Conservation (phyloP, 805 yeast species). For the Monosporozyma solicola region DNA sequence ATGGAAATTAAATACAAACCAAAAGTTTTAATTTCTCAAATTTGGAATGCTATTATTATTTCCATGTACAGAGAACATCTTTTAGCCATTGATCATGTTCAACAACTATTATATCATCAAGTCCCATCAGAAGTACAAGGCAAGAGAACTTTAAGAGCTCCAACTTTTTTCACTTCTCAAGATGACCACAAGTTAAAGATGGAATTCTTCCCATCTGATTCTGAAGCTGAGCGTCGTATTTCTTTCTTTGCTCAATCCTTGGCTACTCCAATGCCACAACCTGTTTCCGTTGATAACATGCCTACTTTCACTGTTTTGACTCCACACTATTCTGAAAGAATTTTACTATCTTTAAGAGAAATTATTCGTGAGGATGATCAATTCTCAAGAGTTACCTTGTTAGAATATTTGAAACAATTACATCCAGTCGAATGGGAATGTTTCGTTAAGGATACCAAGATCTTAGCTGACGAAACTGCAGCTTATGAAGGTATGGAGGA, state of each 20-base stretch:
- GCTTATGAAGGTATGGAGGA: conserved; percentile 44
- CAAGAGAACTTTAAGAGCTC: conserved; percentile 96
- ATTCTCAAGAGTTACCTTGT: conserved; percentile 84
- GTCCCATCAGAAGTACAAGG: conserved; percentile 98
- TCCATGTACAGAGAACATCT: conserved; percentile 99
- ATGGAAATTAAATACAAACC: conserved; percentile 99
- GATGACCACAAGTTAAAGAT: conserved; percentile 91
- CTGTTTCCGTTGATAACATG: conserved; percentile 98
- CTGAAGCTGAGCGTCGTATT: conserved; percentile 99
- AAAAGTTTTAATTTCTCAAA: conserved; percentile 93
- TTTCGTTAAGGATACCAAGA: conserved; percentile 92
- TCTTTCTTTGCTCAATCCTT: conserved; percentile 98
- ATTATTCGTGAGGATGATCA: conserved; percentile 96
- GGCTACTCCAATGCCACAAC: conserved; percentile 98
- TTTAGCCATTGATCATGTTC: conserved; percentile 96
- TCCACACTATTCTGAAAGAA: conserved; percentile 95
- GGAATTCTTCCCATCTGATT: conserved; percentile 92
- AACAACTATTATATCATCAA: conserved; percentile 93
- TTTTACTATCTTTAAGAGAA: conserved; percentile 84
- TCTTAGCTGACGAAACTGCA: conserved; percentile 89
- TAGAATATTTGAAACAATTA: conserved; percentile 89
- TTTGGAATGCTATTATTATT: conserved; percentile 98
- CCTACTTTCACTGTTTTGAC: conserved; percentile 96
- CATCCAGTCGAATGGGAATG: conserved; percentile 98
- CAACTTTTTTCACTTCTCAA: conserved; percentile 96